Conservation (phyloP, 1,139 yeast genomes). For the Saccharomyces hybrid region DNA sequence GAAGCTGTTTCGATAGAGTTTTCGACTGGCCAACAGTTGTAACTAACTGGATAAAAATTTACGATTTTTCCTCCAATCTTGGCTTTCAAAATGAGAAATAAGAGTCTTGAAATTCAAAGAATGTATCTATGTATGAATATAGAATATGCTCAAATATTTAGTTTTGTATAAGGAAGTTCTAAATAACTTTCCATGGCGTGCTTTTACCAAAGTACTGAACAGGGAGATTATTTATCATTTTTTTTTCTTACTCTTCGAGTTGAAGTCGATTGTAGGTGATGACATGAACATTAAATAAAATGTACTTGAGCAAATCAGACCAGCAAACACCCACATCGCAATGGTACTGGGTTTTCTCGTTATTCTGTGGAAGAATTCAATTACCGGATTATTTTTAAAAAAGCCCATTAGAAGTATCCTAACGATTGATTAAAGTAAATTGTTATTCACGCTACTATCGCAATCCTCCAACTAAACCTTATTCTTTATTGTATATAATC, state of each 20-base stretch:
- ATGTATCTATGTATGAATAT: too few relatives aligned
- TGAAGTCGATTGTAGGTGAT: slow-evolving; percentile 3
- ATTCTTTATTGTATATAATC: neutral
- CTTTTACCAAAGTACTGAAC: neutral
- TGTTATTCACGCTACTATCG: neutral
- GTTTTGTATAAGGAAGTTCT: neutral
- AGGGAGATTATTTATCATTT: neutral
- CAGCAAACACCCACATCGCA: slow-evolving; percentile 31
- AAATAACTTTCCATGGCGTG: neutral
- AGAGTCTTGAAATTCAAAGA: too few relatives aligned
- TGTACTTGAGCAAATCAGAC: slow-evolving; percentile 24
- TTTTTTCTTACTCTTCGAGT: neutral
- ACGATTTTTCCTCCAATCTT: neutral
- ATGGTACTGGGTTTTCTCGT: slow-evolving; percentile 22
- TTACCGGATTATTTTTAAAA: slow-evolving; percentile 22
- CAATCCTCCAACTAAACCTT: neutral
- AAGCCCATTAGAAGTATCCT: slow-evolving; percentile 19
- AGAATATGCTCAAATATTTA: too few relatives aligned
- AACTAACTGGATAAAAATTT: neutral
- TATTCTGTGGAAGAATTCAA: slow-evolving; percentile 21
- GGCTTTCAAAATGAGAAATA: neutral
- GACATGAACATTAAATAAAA: slow-evolving; percentile 16
- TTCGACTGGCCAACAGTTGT: neutral
- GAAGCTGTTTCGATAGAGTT: neutral
- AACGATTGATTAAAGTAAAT: neutral